Percentiles rank a stretch among this genome's conserved stretches.
Conservation (phyloP, 2,329 filamentous ascomycete genomes). For the Fusarium fujikuroi region DNA sequence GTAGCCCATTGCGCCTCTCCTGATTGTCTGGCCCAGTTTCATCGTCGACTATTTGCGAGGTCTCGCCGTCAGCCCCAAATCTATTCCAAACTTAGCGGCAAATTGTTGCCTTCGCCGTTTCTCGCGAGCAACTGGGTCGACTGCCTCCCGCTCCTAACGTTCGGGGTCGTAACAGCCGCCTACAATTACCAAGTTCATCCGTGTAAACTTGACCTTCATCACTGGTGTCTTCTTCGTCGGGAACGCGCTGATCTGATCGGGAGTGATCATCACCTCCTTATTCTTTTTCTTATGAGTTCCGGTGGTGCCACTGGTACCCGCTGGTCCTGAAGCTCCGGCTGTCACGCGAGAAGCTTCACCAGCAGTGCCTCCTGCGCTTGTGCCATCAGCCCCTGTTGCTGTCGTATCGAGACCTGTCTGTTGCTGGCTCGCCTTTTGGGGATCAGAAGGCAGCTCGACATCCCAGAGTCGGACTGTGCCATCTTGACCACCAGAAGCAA, state of each 20-base stretch:
- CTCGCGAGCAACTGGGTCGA: conserved; percentile 18
- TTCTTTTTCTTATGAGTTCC: conserved; percentile 75
- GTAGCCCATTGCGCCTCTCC: not conserved
- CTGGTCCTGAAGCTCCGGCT: conserved; percentile 42
- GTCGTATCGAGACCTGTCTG: conserved; percentile 57
- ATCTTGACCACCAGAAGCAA: conserved; percentile 91
- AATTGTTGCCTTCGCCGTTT: conserved; percentile 21
- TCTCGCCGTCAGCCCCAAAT: conserved; percentile 18
- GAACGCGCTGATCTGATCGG: conserved; percentile 94
- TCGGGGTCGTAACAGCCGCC: conserved; percentile 76
- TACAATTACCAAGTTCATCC: conserved; percentile 93
- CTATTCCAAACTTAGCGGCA: conserved; percentile 34
- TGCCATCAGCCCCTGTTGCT: conserved; percentile 54
- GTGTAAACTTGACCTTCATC: conserved; percentile 90
- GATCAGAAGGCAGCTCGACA: conserved; percentile 76
- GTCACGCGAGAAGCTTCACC: conserved; percentile 47
- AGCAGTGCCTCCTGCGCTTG: conserved; percentile 41
- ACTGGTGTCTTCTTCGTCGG: conserved; percentile 96
- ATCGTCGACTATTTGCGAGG: not conserved
- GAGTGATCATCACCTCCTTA: conserved; percentile 89
- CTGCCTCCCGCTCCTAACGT: conserved; percentile 47
- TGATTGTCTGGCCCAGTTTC: not conserved
- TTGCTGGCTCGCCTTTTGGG: conserved; percentile 65
- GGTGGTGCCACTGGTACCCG: conserved; percentile 43
- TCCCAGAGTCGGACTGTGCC: conserved; percentile 96